These are phyloP conservation scores for Acidiella bohemica DNA, from an alignment of 495 filamentous ascomycete species.

Conservation along the genomic window DNA sequence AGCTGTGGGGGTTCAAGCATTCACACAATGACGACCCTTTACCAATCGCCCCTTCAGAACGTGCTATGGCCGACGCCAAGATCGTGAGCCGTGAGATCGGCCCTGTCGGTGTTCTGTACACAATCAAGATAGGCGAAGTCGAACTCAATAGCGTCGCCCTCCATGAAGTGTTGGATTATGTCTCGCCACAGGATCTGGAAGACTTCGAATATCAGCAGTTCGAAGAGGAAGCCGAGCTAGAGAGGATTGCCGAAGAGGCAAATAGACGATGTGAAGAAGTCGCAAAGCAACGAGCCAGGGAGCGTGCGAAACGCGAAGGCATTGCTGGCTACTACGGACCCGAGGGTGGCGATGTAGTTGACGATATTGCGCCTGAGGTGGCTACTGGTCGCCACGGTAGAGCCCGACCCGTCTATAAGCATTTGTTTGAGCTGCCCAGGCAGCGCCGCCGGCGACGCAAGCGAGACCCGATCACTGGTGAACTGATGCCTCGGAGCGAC, in stretches of 20 bases:
- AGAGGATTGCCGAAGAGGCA: not conserved
- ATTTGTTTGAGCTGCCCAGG: conserved; percentile 3
- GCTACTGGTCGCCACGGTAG: conserved; percentile 10
- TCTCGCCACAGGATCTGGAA: conserved; percentile 14
- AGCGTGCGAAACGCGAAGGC: conserved; percentile 5
- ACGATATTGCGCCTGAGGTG: not conserved
- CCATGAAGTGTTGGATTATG: conserved; percentile 17
- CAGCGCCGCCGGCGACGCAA: conserved; percentile 5
- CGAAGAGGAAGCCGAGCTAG: conserved; percentile 8
- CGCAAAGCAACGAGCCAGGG: not conserved
- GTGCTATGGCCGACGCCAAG: conserved; percentile 6
- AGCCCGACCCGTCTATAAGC: conserved; percentile 12
- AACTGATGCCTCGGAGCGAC: too few relatives aligned
- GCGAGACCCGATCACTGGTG: conserved; percentile 4
- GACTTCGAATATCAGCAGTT: conserved; percentile 16
- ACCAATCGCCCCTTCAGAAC: conserved; percentile 9
- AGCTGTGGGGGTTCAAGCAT: too few relatives aligned
- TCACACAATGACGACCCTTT: conserved; percentile 1
- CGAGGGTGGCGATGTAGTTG: not conserved
- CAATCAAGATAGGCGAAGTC: conserved; percentile 14
- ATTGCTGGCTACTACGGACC: not conserved
- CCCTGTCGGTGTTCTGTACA: conserved; percentile 2
- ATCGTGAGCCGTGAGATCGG: conserved; percentile 6
- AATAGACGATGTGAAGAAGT: not conserved
- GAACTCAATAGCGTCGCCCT: conserved; percentile 9